phyloP scores from a whole-genome alignment of 1,284 basidiomycete genomes.

The Phellopilus nigrolimitatus region DNA sequence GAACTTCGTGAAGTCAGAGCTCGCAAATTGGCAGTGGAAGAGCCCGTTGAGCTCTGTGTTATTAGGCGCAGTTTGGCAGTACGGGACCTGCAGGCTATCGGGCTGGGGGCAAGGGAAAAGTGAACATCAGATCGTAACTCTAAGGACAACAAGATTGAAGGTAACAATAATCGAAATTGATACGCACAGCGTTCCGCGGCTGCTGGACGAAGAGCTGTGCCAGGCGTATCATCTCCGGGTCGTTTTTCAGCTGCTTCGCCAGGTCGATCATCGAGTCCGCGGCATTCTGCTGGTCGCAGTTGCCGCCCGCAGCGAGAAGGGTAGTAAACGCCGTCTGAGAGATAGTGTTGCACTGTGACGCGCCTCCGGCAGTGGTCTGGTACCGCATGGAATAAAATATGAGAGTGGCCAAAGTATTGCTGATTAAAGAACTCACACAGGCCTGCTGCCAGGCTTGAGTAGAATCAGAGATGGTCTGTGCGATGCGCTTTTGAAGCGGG shows the following conservation, averaged over 20 bases:
- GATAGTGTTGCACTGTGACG: constrained; percentile 24
- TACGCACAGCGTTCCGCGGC: constrained; percentile 42
- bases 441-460: constrained; percentile 24
- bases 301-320: constrained; percentile 26
- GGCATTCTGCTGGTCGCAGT: constrained; percentile 31
- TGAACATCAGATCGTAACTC: not conserved
- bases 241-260: constrained; percentile 29
- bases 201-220: constrained; percentile 48
- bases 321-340: constrained; percentile 25
- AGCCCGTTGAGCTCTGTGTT: constrained; percentile 38
- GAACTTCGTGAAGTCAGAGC: constrained; percentile 33
- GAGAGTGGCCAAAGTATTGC: not conserved
- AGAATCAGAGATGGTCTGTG: constrained; percentile 24
- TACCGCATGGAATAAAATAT: not conserved
- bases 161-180: no score
- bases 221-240: constrained; percentile 29
- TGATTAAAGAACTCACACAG: constrained; percentile 17
- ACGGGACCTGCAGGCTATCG: constrained; percentile 32
- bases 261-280: constrained; percentile 31
- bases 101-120: constrained; percentile 27
- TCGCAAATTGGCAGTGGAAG: constrained; percentile 40
- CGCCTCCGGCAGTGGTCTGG: constrained; percentile 21
- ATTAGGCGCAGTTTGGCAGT: constrained; percentile 37
- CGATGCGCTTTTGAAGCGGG: constrained; percentile 24
- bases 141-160: not conserved